Percentiles rank a stretch among this genome's conserved stretches.
Evolutionary conservation across 2,329 filamentous ascomycete species (phyloP).

Genomic region (Elsinoe arachidis): DNA sequence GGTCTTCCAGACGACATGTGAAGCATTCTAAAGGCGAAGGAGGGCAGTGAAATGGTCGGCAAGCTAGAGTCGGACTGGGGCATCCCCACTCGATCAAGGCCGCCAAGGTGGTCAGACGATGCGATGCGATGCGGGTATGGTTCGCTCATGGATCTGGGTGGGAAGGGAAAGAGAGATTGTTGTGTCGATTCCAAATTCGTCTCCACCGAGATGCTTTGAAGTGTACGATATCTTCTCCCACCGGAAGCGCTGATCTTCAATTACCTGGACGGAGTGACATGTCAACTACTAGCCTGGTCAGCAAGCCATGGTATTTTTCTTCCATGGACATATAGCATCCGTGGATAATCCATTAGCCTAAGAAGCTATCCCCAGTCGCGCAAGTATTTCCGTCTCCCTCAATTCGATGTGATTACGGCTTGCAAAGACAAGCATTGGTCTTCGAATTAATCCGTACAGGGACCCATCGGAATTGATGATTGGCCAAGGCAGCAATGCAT

Average conservation of each 20-base stretch:
- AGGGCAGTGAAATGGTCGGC: background rate
- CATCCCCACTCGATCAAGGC: constrained; percentile 3
- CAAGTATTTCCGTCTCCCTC: background rate
- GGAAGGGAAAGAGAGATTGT: background rate
- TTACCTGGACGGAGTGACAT: no score
- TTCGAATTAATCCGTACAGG: background rate
- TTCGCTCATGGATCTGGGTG: background rate
- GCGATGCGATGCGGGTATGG: background rate
- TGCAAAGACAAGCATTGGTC: background rate
- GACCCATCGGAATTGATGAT: background rate
- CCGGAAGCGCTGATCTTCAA: background rate
- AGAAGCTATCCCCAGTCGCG: background rate
- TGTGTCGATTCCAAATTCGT: background rate
- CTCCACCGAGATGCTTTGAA: background rate
- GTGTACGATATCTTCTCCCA: background rate
- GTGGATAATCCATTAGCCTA: background rate
- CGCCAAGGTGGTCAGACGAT: constrained; percentile 9
- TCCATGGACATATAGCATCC: background rate
- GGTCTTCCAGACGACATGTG: background rate
- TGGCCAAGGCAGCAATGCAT: constrained; percentile 6
- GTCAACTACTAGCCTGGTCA: background rate
- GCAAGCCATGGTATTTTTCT: background rate
- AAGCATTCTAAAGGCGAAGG: background rate
- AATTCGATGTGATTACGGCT: background rate
- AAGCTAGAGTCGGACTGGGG: background rate